Base-by-base conservation (phyloP, 2,329 filamentous ascomycete genomes). In the Aspergillus texensis region DNA sequence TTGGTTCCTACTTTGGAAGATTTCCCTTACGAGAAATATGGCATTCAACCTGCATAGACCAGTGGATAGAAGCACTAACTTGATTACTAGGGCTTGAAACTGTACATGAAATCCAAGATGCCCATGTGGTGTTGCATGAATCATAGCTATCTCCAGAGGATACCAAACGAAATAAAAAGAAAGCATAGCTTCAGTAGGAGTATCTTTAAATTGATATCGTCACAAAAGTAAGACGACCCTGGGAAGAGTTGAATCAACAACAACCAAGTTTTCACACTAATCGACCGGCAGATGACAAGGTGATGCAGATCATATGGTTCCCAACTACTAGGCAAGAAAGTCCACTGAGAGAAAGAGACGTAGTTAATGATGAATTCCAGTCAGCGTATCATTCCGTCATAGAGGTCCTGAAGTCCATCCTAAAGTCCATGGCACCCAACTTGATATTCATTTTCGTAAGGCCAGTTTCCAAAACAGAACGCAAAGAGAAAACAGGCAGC, bases 11-110 rank as follows among this genome's bases (percentile, higher is more conserved):
- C 79, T 2, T 72, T 91, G 72, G 86, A 85, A 67, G 75, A 81
- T 3, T 91, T 91, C 65, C 85, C 86, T 6, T 90, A 88, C 70
- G 79, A 79, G 60, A 80, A 77, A 54, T 90, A 86, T 75, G 86
- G 86, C 0, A 89, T 90, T 70, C 68, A 67, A 36, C 62, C 73
- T 54, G 68, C 64, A n/a, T 70, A 67, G 53, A n/a, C 14, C 54
- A 45, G 26, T 32, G 19, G 34, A 36, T 57, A 63, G 48, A 34
- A 52, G 50, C 32, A 55, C 41, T 24, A 14, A 45, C 48, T 14
- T 28, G 34, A 52, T 60, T 21, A 24, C 45, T 30, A 14, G 36
- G 28, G 43, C 26, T 28, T 30, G 41, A 19, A n/a, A 39, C 16
- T 56, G 43, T 61, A 61, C 43, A 61, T 48, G 28, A 59, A 50